Conservation (phyloP, 495 filamentous ascomycete species). For the Aspergillus coremiiformis region DNA sequence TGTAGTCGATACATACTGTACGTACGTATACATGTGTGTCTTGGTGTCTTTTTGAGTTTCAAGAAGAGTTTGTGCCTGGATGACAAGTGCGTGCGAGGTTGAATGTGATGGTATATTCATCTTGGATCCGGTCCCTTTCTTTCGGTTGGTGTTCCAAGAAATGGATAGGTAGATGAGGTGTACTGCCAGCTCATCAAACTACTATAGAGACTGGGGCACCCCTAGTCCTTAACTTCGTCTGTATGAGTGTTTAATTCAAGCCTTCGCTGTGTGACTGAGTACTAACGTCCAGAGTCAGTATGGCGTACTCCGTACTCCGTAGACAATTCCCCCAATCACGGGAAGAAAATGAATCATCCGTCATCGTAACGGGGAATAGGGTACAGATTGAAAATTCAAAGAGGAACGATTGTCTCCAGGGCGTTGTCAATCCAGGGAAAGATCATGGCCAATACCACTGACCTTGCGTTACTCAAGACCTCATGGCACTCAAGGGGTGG, state of each 20-base stretch:
- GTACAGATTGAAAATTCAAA: neutral
- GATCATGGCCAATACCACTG: neutral
- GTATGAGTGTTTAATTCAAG: slow-evolving; percentile 3
- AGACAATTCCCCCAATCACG: neutral
- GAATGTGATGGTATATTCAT: neutral
- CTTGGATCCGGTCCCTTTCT: neutral
- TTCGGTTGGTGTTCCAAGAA: neutral
- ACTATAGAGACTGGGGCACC: neutral
- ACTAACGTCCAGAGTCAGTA: neutral
- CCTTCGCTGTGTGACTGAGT: neutral
- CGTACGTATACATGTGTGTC: neutral
- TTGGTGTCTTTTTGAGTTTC: slow-evolving; percentile 1
- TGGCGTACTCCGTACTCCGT: too few relatives aligned
- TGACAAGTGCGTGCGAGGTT: slow-evolving; percentile 9
- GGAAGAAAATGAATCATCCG: neutral
- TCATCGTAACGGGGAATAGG: neutral
- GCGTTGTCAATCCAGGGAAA: neutral
- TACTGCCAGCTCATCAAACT: slow-evolving; percentile 11
- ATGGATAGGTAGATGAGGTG: slow-evolving; percentile 6
- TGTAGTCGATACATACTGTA: too few relatives aligned
- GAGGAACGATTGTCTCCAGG: neutral
- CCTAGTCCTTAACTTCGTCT: slow-evolving; percentile 2
- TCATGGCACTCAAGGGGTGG: neutral
- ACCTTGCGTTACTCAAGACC: neutral
- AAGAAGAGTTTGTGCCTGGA: slow-evolving; percentile 18